These are phyloP conservation scores for Linnemannia elongata DNA, from an alignment of 192 early-diverging fungal genomes.

Conservation along the genomic window DNA sequence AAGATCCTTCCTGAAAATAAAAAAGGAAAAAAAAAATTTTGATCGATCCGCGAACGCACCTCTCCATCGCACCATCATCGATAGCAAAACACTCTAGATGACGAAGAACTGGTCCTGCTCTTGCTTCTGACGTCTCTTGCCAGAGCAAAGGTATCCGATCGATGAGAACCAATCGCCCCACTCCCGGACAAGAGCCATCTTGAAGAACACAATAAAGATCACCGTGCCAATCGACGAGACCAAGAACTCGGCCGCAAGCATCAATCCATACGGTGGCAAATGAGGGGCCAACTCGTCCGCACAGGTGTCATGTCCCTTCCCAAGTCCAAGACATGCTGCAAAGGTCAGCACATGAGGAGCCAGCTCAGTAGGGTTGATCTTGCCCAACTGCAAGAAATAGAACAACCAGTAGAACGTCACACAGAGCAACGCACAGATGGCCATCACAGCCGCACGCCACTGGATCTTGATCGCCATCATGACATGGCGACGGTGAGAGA, in stretches of 20 bases:
- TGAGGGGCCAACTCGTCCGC: constrained; percentile 34
- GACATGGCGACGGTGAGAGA: constrained; percentile 60
- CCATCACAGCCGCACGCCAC: constrained; percentile 67
- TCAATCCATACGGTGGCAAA: constrained; percentile 61
- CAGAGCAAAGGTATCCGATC: constrained; percentile 37
- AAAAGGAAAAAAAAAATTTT: too few species aligned
- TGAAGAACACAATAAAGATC: constrained; percentile 63
- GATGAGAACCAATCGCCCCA: constrained; percentile 63
- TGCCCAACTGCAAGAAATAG: constrained; percentile 60
- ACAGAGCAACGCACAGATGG: constrained; percentile 48
- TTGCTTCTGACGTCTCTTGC: constrained; percentile 52
- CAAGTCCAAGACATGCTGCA: constrained; percentile 54
- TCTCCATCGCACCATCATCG: background rate
- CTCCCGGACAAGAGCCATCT: constrained; percentile 57
- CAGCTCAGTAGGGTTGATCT: constrained; percentile 27
- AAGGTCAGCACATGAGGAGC: constrained; percentile 33
- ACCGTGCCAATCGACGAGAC: constrained; percentile 60
- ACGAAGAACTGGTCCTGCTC: constrained; percentile 67
- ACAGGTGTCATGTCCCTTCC: constrained; percentile 56
- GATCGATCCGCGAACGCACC: too few species aligned
- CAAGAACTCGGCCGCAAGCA: constrained; percentile 62
- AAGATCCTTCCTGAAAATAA: background rate
- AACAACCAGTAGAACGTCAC: constrained; percentile 71
- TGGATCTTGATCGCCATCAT: constrained; percentile 66
- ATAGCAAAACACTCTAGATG: constrained; percentile 21